Conservation (phyloP, 148 eudicot species). For the Persicaria tinctoria region DNA sequence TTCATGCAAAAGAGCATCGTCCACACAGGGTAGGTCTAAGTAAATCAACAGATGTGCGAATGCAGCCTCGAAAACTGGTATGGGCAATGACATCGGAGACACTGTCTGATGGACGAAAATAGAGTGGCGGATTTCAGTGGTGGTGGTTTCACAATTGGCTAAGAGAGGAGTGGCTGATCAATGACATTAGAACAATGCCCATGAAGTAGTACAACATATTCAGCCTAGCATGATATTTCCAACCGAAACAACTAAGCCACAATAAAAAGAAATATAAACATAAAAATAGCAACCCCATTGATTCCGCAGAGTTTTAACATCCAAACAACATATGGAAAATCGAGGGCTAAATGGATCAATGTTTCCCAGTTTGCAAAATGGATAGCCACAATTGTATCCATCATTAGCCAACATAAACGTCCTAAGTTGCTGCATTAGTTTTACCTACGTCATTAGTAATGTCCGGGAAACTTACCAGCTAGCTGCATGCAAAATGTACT, state of each 20-base stretch:
- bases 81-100: too few species aligned
- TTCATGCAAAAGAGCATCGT: too few species aligned
- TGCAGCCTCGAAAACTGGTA: too few species aligned
- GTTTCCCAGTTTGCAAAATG: neutral
- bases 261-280: neutral
- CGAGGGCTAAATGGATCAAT: neutral
- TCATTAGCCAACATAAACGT: neutral
- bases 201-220: neutral
- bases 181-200: too few species aligned
- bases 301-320: neutral
- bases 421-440: neutral
- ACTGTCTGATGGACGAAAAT: too few species aligned
- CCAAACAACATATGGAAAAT: neutral
- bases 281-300: neutral
- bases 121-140: too few species aligned
- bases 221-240: neutral
- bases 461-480: neutral
- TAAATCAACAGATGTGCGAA: too few species aligned
- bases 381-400: neutral
- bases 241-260: neutral
- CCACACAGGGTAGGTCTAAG: too few species aligned
- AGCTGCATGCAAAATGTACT: slow-evolving; percentile 1
- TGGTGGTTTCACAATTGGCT: too few species aligned
- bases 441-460: neutral
- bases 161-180: too few species aligned